A percentile compares a stretch with the other conserved stretches of the same genome.
phyloP scores from a whole-genome alignment of 306 rosid species.

The Hylodesmum podocarpum region DNA sequence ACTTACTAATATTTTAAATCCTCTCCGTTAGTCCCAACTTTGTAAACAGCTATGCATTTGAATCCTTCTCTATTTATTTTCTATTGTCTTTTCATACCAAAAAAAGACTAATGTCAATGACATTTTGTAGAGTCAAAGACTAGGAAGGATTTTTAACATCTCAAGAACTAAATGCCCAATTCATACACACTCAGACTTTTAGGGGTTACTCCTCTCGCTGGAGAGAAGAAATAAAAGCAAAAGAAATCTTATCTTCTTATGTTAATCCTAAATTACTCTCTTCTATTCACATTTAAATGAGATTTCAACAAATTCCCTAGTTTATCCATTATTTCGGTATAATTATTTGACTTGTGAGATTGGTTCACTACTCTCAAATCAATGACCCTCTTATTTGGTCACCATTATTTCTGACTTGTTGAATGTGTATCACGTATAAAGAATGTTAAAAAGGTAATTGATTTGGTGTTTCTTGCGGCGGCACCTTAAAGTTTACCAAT shows the following conservation, averaged over 20 bases:
- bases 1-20: background rate
- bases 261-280: background rate
- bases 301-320: background rate
- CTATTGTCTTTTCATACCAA: background rate
- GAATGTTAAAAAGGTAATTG: too few species aligned
- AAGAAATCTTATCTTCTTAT: background rate
- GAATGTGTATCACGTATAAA: background rate
- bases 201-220: background rate
- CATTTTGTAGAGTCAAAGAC: background rate
- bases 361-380: background rate
- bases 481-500: too few species aligned
- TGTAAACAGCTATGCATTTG: background rate
- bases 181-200: background rate
- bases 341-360: background rate
- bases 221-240: background rate
- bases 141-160: background rate
- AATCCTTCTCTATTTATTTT: background rate
- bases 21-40: background rate
- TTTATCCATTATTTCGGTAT: constrained; percentile 6
- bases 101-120: background rate
- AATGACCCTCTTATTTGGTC: background rate
- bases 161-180: background rate
- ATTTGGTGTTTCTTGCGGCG: too few species aligned
- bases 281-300: background rate
- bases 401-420: background rate